Percentiles rank a stretch among this genome's conserved stretches.
phyloP scores from a whole-genome alignment of 2,329 filamentous ascomycete species.

The Pseudogymnoascus verrucosus region DNA sequence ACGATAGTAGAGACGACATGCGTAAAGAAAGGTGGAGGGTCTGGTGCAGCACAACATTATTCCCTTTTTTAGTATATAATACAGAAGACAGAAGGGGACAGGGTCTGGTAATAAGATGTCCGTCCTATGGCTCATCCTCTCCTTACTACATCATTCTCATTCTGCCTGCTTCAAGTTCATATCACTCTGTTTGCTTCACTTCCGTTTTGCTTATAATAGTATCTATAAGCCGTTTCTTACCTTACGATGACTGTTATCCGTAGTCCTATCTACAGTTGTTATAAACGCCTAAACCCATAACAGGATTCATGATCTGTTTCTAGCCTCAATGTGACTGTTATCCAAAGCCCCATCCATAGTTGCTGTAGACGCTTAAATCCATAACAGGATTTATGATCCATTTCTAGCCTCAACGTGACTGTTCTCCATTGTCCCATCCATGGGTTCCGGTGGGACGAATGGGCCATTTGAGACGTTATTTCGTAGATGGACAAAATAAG shows the following conservation, averaged over 20 bases:
- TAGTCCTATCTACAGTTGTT: neutral
- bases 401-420: neutral
- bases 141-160: too few relatives aligned
- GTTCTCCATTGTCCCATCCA: too few relatives aligned
- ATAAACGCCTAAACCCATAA: neutral
- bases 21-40: too few relatives aligned
- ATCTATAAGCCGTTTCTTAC: neutral
- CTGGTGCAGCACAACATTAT: too few relatives aligned
- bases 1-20: too few relatives aligned
- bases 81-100: too few relatives aligned
- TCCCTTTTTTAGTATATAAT: too few relatives aligned
- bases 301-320: neutral
- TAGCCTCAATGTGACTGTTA: neutral
- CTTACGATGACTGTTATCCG: neutral
- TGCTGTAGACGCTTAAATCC: neutral
- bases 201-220: neutral
- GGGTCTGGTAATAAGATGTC: too few relatives aligned
- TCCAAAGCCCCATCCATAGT: neutral
- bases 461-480: neutral
- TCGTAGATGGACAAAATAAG: neutral
- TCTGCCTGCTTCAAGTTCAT: too few relatives aligned
- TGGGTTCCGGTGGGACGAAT: neutral
- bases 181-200: too few relatives aligned
- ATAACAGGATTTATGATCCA: neutral
- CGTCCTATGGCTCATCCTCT: too few relatives aligned